Conservation (phyloP, 805 yeast species). For the Kuraishia floccosa region DNA sequence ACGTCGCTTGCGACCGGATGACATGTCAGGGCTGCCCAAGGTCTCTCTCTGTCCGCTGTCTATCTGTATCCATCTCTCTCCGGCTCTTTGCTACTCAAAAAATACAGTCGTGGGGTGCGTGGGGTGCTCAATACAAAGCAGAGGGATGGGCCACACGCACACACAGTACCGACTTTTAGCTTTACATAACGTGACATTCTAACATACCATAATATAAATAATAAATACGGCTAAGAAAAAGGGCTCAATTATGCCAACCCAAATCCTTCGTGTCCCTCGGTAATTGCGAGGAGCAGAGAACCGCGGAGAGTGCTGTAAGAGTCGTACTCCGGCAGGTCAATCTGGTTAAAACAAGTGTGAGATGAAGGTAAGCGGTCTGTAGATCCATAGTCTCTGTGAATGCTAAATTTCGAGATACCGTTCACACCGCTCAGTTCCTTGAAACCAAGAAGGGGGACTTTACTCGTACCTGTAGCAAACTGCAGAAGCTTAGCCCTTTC, state of each 20-base stretch:
- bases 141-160: no score
- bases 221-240: neutral
- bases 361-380: slow-evolving; percentile 86
- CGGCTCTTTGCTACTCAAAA: no score
- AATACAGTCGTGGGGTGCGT: no score
- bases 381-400: slow-evolving; percentile 81
- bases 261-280: slow-evolving; percentile 95
- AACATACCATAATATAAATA: neutral
- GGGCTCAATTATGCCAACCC: slow-evolving; percentile 50
- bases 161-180: no score
- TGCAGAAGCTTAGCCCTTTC: slow-evolving; percentile 91
- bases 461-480: slow-evolving; percentile 94
- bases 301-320: slow-evolving; percentile 79
- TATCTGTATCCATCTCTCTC: no score
- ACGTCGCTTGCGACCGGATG: neutral
- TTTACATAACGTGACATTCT: no score
- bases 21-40: no score
- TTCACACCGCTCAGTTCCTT: slow-evolving; percentile 80
- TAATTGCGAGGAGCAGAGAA: slow-evolving; percentile 70
- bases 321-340: slow-evolving; percentile 88
- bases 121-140: no score
- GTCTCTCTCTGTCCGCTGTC: no score
- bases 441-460: slow-evolving; percentile 92
- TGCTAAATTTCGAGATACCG: slow-evolving; percentile 77
- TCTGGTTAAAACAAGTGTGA: slow-evolving; percentile 94